Conservation (phyloP, 331 rosid species). For the Rhamnella rubrinervis region DNA sequence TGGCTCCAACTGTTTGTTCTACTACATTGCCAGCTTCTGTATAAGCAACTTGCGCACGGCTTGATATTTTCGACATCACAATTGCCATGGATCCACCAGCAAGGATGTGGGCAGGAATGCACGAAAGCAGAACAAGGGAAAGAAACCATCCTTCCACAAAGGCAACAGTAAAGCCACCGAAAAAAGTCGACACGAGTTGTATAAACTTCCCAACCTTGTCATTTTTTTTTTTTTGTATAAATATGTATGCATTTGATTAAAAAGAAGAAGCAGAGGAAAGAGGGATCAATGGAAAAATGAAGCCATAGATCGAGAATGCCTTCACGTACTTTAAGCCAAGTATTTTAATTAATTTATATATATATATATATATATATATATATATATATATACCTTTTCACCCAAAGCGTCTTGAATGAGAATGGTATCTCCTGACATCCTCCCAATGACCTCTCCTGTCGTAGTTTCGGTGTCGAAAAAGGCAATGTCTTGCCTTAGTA, state of each 20-base stretch:
- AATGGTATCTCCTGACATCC: slow-evolving; percentile 42
- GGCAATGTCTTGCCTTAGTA: slow-evolving; percentile 21
- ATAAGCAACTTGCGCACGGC: slow-evolving; percentile 29
- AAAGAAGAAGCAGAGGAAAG: not conserved
- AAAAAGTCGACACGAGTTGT: slow-evolving; percentile 26
- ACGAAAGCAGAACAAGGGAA: slow-evolving; percentile 32
- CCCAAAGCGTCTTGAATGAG: slow-evolving; percentile 46
- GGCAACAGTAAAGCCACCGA: slow-evolving; percentile 32
- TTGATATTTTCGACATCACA: slow-evolving; percentile 18
- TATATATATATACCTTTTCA: slow-evolving; percentile 24
- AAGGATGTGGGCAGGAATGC: slow-evolving; percentile 25
- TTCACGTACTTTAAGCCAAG: not conserved
- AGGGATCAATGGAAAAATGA: not conserved
- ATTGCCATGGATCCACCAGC: slow-evolving; percentile 20
- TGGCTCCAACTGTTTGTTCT: slow-evolving; percentile 35
- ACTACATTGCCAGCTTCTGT: slow-evolving; percentile 28
- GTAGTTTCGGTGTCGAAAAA: slow-evolving; percentile 36
- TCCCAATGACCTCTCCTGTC: slow-evolving; percentile 31
- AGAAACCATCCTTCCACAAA: slow-evolving; percentile 34
- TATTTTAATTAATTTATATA: too few species aligned
- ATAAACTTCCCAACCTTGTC: slow-evolving; percentile 35
- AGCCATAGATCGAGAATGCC: too few species aligned
- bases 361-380: not conserved
- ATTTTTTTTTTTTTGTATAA: too few species aligned
- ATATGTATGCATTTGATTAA: too few species aligned